Conservation (phyloP, 108 stramenopile genomes). For the Nitzschia inconspicua region DNA sequence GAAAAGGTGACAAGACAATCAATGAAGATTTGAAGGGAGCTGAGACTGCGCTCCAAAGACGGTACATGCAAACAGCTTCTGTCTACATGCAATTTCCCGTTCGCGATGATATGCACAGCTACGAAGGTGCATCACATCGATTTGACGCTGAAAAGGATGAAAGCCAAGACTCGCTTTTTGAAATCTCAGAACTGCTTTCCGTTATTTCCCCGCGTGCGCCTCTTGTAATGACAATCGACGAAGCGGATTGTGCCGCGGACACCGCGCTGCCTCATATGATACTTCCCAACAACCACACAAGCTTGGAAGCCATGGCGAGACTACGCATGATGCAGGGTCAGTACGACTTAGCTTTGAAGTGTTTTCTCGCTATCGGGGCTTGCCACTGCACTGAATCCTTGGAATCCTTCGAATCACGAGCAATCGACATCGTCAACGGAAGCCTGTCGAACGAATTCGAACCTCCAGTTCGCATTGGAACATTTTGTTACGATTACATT, state of each 20-base stretch:
- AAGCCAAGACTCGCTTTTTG: constrained; percentile 24
- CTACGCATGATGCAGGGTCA: constrained; percentile 66
- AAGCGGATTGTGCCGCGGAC: neutral
- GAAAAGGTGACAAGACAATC: constrained; percentile 8
- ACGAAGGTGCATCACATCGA: constrained; percentile 4
- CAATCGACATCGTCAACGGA: constrained; percentile 30
- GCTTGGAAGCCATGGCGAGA: constrained; percentile 61
- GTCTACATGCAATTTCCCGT: constrained; percentile 32
- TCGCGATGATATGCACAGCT: neutral
- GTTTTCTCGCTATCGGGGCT: constrained; percentile 64
- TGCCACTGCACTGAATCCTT: constrained; percentile 33
- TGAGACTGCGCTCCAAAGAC: constrained; percentile 21
- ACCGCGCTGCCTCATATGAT: neutral
- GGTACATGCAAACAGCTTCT: constrained; percentile 32
- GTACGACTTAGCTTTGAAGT: constrained; percentile 56
- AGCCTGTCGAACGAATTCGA: neutral
- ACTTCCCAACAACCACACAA: constrained; percentile 13
- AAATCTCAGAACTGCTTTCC: neutral
- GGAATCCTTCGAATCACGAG: constrained; percentile 43
- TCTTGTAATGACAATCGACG: neutral
- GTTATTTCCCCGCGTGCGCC: constrained; percentile 12
- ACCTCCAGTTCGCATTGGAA: constrained; percentile 8
- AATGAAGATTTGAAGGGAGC: constrained; percentile 1
- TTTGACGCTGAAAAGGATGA: constrained; percentile 22
- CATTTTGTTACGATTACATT: constrained; percentile 38